These are phyloP conservation scores for Lipomyces starkeyi DNA, from an alignment of 805 yeast genomes.

Conservation along the genomic window DNA sequence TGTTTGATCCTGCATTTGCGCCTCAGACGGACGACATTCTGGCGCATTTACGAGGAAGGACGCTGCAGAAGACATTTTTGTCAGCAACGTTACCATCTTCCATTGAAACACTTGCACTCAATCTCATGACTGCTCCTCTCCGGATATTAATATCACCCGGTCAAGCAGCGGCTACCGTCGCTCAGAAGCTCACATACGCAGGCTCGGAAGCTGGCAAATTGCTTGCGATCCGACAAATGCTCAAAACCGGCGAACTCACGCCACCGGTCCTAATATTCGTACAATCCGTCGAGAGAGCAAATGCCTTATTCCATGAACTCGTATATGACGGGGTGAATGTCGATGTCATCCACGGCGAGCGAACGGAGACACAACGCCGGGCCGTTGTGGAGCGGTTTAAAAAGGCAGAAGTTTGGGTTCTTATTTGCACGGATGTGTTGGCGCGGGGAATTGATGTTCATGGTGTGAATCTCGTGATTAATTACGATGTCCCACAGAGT, in stretches of 20 bases:
- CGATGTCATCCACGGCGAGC: conserved; percentile 94
- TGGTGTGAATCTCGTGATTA: conserved; percentile 91
- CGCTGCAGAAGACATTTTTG: conserved; percentile 75
- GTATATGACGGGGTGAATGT: conserved; percentile 90
- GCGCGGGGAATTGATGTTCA: conserved; percentile 97
- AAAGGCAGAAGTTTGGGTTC: conserved; percentile 92
- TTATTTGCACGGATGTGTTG: conserved; percentile 94
- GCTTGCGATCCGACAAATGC: conserved; percentile 86
- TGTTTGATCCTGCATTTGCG: conserved; percentile 85
- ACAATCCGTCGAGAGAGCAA: conserved; percentile 91
- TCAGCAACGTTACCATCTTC: conserved; percentile 96
- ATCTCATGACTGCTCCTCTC: conserved; percentile 84
- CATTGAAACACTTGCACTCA: conserved; percentile 84
- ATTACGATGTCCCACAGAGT: conserved; percentile 93
- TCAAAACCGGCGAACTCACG: conserved; percentile 76
- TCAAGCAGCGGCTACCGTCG: conserved; percentile 83
- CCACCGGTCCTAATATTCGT: conserved; percentile 94
- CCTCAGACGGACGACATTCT: conserved; percentile 90
- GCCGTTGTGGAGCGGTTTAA: conserved; percentile 82
- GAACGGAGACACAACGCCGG: conserved; percentile 87
- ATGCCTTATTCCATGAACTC: conserved; percentile 91
- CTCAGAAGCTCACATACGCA: conserved; percentile 81
- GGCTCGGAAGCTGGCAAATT: conserved; percentile 97
- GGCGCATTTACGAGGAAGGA: conserved; percentile 54
- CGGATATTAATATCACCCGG: conserved; percentile 84